Evolutionary conservation across 352 stramenopile species (phyloP).

Genomic region (Phytopythium aichiense): DNA sequence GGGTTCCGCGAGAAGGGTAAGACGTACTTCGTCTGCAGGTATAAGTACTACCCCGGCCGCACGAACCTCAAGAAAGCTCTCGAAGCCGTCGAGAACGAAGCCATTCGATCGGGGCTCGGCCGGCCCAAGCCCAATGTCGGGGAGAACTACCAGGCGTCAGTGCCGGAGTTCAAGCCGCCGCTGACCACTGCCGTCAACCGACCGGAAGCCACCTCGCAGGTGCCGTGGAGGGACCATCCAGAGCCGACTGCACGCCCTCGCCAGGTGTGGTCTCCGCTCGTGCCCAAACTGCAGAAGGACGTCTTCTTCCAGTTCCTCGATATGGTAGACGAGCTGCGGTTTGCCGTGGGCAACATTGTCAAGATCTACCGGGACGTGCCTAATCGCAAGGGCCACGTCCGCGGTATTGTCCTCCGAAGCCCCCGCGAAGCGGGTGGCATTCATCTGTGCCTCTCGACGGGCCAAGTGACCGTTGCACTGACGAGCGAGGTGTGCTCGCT

Average conservation of each 20-base stretch:
- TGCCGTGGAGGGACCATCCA: conserved; percentile 29
- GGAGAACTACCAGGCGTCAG: conserved; percentile 44
- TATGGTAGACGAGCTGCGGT: conserved; percentile 53
- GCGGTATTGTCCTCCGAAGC: conserved; percentile 60
- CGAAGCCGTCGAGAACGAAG: conserved; percentile 59
- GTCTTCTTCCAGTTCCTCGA: conserved; percentile 53
- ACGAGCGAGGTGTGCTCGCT: conserved; percentile 65
- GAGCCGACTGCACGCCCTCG: conserved; percentile 18
- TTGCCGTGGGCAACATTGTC: conserved; percentile 66
- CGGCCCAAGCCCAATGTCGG: conserved; percentile 70
- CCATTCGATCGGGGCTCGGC: conserved; percentile 60
- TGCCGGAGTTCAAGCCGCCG: conserved; percentile 36
- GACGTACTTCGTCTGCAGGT: conserved; percentile 72
- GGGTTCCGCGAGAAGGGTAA: conserved; percentile 61
- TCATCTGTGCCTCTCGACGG: conserved; percentile 56
- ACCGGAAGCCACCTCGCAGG: neutral
- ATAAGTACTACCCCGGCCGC: conserved; percentile 76
- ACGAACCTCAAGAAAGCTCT: conserved; percentile 62
- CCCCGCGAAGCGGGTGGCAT: conserved; percentile 27
- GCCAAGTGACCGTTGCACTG: conserved; percentile 33
- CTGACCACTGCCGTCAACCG: conserved; percentile 9
- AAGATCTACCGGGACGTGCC: conserved; percentile 39
- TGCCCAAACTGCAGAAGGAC: conserved; percentile 32
- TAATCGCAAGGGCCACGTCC: conserved; percentile 46
- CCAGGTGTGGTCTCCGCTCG: conserved; percentile 72